Evolutionary conservation across 2,329 filamentous ascomycete genomes (phyloP).

Genomic region (Penicillium palitans): DNA sequence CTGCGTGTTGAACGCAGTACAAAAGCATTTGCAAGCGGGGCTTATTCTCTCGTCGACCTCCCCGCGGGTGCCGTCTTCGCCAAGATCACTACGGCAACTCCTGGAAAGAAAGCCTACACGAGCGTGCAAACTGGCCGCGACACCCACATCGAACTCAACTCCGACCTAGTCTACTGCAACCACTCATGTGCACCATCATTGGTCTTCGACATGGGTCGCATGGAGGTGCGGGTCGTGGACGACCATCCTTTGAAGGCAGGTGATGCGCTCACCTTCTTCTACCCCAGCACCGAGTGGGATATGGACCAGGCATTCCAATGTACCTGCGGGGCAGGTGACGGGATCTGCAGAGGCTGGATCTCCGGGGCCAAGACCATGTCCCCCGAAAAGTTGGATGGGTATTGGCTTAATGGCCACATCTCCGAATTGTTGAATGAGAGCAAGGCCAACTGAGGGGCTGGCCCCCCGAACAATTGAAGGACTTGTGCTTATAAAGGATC

Average conservation of each 20-base stretch:
- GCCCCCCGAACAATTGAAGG: conserved; percentile 1
- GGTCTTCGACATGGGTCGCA: conserved; percentile 53
- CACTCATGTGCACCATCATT: conserved; percentile 56
- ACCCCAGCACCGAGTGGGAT: conserved; percentile 53
- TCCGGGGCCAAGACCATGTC: conserved; percentile 43
- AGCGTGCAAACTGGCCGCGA: conserved; percentile 53
- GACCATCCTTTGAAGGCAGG: conserved; percentile 42
- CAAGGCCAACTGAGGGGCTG: conserved; percentile 10
- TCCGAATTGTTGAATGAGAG: conserved; percentile 29
- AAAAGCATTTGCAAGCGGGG: conserved; percentile 40
- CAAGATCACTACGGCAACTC: conserved; percentile 49
- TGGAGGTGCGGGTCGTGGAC: conserved; percentile 43
- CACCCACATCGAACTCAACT: conserved; percentile 58
- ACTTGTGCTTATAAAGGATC: not conserved
- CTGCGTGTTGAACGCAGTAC: conserved; percentile 33
- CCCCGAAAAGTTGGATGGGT: conserved; percentile 33
- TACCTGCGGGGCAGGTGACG: conserved; percentile 40
- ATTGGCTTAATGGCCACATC: conserved; percentile 50
- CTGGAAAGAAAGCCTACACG: conserved; percentile 50
- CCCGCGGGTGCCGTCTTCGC: conserved; percentile 53
- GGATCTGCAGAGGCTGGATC: conserved; percentile 41
- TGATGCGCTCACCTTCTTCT: conserved; percentile 51
- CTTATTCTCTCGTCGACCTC: conserved; percentile 52
- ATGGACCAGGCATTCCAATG: conserved; percentile 51
- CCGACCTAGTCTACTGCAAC: conserved; percentile 59